Conservation (phyloP, 1,139 yeast genomes). For the Yamadazyma aaseri region DNA sequence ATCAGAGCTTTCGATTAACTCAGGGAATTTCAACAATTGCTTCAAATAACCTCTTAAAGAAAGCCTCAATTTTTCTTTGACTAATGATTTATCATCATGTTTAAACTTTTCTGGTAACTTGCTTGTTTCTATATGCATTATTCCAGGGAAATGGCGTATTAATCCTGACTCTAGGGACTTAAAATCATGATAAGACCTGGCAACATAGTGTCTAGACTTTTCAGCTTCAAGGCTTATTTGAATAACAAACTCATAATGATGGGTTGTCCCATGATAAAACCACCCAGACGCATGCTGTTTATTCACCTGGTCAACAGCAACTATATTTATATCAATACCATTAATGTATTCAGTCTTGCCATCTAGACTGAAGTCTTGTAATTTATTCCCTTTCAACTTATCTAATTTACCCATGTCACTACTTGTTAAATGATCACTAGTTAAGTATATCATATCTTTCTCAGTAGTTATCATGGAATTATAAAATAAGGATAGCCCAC, state of each 20-base stretch:
- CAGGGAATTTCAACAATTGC: slow-evolving; percentile 50
- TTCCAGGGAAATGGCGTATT: slow-evolving; percentile 53
- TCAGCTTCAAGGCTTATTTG: slow-evolving; percentile 28
- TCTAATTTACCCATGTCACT: slow-evolving; percentile 53
- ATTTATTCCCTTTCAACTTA: slow-evolving; percentile 24
- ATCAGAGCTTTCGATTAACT: slow-evolving; percentile 51
- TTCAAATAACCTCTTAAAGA: slow-evolving; percentile 72
- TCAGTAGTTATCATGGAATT: slow-evolving; percentile 73
- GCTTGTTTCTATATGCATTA: slow-evolving; percentile 55
- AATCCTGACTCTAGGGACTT: slow-evolving; percentile 45
- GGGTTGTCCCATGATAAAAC: slow-evolving; percentile 13
- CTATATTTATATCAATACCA: slow-evolving; percentile 61
- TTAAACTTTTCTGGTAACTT: slow-evolving; percentile 51
- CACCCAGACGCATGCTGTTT: slow-evolving; percentile 10
- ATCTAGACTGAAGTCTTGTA: slow-evolving; percentile 34
- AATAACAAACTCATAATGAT: slow-evolving; percentile 46
- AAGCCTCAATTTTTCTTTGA: slow-evolving; percentile 66
- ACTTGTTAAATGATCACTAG: slow-evolving; percentile 48
- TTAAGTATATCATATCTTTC: slow-evolving; percentile 53
- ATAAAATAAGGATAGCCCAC: slow-evolving; percentile 63
- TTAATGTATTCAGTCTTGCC: slow-evolving; percentile 45
- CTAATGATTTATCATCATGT: slow-evolving; percentile 25
- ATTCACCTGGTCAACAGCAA: slow-evolving; percentile 49
- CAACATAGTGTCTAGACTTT: slow-evolving; percentile 41
- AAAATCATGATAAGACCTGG: slow-evolving; percentile 68